Conservation (phyloP, 106 monocot species). For the Ottelia alismoides region DNA sequence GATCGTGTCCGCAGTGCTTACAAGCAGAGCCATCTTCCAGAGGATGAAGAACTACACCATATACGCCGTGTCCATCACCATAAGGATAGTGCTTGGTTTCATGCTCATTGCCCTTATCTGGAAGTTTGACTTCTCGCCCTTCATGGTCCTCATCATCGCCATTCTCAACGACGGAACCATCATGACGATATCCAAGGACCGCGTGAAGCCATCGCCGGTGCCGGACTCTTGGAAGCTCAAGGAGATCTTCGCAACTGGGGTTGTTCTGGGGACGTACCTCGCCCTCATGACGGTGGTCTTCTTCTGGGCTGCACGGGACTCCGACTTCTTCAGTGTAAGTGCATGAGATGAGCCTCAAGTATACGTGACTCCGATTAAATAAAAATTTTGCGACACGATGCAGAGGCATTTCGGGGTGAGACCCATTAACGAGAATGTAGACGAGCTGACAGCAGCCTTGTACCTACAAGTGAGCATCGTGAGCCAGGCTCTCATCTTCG, state of each 20-base stretch:
- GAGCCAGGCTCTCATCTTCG: too few species aligned
- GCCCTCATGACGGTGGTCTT: constrained; percentile 23
- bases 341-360: too few species aligned
- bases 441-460: too few species aligned
- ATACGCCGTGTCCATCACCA: constrained; percentile 23
- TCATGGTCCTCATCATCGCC: constrained; percentile 30
- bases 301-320: constrained; percentile 17
- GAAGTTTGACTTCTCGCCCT: constrained; percentile 23
- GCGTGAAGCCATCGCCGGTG: constrained; percentile 23
- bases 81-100: constrained; percentile 20
- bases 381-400: too few species aligned
- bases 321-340: constrained; percentile 24
- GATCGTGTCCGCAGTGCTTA: constrained; percentile 15
- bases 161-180: constrained; percentile 25
- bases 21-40: constrained; percentile 18
- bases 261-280: constrained; percentile 18
- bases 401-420: too few species aligned
- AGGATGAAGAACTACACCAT: constrained; percentile 25
- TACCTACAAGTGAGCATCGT: too few species aligned
- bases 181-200: constrained; percentile 30
- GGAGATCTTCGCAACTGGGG: constrained; percentile 22
- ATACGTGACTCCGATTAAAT: too few species aligned
- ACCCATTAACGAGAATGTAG: too few species aligned
- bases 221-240: constrained; percentile 24
- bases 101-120: constrained; percentile 19